Evolutionary conservation across 2,329 filamentous ascomycete genomes (phyloP), one percentile per base, ranked within the genome.

Genomic region (Fusarium heterosporum): DNA sequence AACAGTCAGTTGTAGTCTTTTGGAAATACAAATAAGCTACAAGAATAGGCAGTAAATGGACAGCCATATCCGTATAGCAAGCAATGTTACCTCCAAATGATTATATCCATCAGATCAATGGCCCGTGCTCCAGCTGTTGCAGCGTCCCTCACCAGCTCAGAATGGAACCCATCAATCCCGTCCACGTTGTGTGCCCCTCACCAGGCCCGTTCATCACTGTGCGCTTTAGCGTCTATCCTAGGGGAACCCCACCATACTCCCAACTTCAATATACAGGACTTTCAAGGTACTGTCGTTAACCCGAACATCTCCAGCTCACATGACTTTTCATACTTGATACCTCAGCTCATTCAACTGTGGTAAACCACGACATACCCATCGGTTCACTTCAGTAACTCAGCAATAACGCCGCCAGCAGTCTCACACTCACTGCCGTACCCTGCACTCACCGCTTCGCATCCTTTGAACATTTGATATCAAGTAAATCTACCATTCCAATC

Each of bases 401-500:
- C 36, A 41, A 28, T 51, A 34, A 39, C 49, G 9, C 48, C 29
- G 12, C 29, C 43, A 46, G 47, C 41, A 30, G 48, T 28, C 45
- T 36, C 16, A 7, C 26, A 47, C 19, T 55, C 56, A 36, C 52
- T 68, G 54, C 57, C 60, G 52, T 65, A 56, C 57, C 60, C 56
- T 65, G 63, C 49, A 64, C 56, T 69, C 71, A 73, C 61, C 70
- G 68, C 69, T 66, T 56, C 32, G 38, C 49, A 43, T 43, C 49
- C 39, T 63, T 51, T 47, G 55, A 46, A 48, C 45, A 51, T 53
- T 57, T 64, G 50, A 53, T 73, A 48, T 48, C 49, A 69, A 71
- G 69, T 74, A 73, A 69, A 70, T 74, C 66, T 59, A 68, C 67
- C 64, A 50, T 51, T 69, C 69, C 70, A 71, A 62, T 51, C 61